phyloP scores from a whole-genome alignment of 306 rosid genomes.

The Begonia peltatifolia region DNA sequence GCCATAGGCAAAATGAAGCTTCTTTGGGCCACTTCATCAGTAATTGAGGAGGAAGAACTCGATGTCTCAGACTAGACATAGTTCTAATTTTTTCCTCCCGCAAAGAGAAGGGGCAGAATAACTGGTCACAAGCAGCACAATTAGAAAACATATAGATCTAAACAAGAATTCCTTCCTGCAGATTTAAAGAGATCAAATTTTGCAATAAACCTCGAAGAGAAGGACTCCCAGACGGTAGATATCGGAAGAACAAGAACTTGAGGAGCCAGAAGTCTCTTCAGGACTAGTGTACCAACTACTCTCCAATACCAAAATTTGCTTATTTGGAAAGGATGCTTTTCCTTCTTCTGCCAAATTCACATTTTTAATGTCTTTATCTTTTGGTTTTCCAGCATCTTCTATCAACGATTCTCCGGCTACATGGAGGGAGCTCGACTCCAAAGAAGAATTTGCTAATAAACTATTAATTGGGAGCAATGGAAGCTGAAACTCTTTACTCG shows the following conservation, averaged over 20 bases:
- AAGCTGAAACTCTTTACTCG: constrained; percentile 32
- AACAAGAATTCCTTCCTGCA: too few relatives aligned
- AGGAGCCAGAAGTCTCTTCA: constrained; percentile 50
- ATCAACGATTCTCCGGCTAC: constrained; percentile 53
- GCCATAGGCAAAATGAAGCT: constrained; percentile 95
- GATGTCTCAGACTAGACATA: constrained; percentile 87
- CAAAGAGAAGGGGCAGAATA: constrained; percentile 76
- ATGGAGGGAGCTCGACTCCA: constrained; percentile 64
- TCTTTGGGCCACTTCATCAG: constrained; percentile 93
- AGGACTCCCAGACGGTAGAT: constrained; percentile 80
- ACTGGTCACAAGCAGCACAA: constrained; percentile 40
- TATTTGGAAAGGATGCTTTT: constrained; percentile 81
- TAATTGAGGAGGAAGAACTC: constrained; percentile 98
- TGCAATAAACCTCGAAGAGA: constrained; percentile 64
- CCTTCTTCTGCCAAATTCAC: constrained; percentile 50
- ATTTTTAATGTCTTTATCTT: constrained; percentile 40
- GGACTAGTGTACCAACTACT: constrained; percentile 86
- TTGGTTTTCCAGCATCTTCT: constrained; percentile 51
- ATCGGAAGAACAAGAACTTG: constrained; percentile 76
- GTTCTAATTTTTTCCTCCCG: constrained; percentile 82
- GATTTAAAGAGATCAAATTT: not conserved
- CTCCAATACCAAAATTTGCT: constrained; percentile 71
- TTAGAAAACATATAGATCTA: not conserved
- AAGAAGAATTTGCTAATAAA: constrained; percentile 60
- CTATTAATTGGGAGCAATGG: constrained; percentile 32